phyloP scores from a whole-genome alignment of 139 green algal genomes.

The Bryopsis sp. region DNA sequence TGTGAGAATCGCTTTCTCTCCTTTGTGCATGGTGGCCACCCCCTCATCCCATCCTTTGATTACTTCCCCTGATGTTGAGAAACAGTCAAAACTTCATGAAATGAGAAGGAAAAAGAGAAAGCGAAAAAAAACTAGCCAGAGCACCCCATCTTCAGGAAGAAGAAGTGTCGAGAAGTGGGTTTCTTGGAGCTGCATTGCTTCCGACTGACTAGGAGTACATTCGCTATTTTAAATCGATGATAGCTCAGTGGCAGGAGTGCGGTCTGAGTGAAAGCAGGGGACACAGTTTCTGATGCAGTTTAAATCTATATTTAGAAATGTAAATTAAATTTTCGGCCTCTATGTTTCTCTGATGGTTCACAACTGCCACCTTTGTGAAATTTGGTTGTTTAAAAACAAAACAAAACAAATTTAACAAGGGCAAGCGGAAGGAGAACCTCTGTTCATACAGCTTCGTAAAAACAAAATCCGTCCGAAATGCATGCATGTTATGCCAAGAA shows the following conservation, averaged over 20 bases:
- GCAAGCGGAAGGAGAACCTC: no score
- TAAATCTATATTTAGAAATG: no score
- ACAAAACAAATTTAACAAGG: no score
- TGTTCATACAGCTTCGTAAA: no score
- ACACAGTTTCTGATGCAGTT: no score
- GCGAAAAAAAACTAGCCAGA: background rate
- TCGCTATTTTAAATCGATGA: background rate
- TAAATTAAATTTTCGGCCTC: no score
- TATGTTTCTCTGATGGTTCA: background rate
- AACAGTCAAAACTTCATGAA: background rate
- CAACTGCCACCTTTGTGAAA: background rate
- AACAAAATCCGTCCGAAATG: background rate
- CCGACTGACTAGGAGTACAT: background rate
- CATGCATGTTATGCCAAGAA: background rate
- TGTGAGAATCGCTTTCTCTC: conserved; percentile 72
- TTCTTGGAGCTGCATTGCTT: background rate
- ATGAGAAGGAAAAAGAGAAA: background rate
- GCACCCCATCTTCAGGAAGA: background rate
- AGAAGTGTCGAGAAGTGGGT: background rate
- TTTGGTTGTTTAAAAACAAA: background rate
- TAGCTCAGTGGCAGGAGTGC: no score
- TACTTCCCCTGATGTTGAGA: conserved; percentile 45
- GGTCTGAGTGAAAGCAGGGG: no score
- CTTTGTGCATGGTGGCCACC: conserved; percentile 89
- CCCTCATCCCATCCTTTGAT: conserved; percentile 96